Conservation (phyloP, 2,329 filamentous ascomycete genomes). For the Xylaria sp. region DNA sequence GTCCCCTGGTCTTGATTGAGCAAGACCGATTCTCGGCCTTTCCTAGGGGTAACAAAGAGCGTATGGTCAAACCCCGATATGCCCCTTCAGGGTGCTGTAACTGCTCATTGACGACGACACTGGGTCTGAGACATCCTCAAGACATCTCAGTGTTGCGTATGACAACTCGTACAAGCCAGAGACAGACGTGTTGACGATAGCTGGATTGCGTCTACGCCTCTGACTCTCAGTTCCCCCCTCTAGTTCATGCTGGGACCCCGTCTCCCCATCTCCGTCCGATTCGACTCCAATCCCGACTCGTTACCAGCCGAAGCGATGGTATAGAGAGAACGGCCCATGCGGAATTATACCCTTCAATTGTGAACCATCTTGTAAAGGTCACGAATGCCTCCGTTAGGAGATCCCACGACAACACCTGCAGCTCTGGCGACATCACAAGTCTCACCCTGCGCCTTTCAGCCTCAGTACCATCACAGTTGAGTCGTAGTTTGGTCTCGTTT, state of each 20-base stretch:
- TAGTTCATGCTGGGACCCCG: slow-evolving; percentile 5
- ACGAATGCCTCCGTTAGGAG: slow-evolving; percentile 8
- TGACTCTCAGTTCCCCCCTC: neutral
- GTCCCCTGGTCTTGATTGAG: neutral
- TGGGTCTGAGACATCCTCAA: slow-evolving; percentile 34
- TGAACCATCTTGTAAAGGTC: neutral
- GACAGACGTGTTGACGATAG: neutral
- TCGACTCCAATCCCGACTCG: neutral
- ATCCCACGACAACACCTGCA: slow-evolving; percentile 5
- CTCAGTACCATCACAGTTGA: no score
- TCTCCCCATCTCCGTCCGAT: neutral
- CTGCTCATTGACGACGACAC: slow-evolving; percentile 14
- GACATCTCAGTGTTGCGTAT: slow-evolving; percentile 31
- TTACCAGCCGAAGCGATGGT: slow-evolving; percentile 7
- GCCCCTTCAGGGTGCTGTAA: neutral
- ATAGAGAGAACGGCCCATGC: slow-evolving; percentile 10
- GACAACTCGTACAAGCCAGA: slow-evolving; percentile 16
- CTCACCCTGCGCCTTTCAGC: no score
- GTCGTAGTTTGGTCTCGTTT: slow-evolving; percentile 20
- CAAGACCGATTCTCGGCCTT: neutral
- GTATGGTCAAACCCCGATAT: slow-evolving; percentile 6
- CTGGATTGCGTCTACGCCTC: neutral
- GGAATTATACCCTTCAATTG: no score
- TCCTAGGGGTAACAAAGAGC: slow-evolving; percentile 4
- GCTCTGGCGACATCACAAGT: slow-evolving; percentile 11